Evolutionary conservation across 192 early-diverging fungal genomes (phyloP), one percentile per base, ranked within the genome.

Genomic region (Coemansia sp.): DNA sequence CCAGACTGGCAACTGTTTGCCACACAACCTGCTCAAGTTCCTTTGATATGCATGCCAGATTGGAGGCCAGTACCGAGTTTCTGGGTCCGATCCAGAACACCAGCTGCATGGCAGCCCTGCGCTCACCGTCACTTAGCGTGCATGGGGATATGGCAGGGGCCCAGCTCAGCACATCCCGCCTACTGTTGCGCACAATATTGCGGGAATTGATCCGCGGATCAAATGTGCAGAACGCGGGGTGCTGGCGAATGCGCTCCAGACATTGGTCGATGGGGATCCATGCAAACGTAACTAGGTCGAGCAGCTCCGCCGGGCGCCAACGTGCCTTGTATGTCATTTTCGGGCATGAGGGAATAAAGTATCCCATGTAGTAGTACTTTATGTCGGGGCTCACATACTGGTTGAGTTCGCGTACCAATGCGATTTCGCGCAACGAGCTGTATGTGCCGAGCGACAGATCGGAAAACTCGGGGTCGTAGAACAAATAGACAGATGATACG

Each of bases 261-360:
- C 76, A 79, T 35, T 56, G 65, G 21, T 73, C 76, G 8, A 73
- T 70, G 5, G 76, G 76, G 32, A 79, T 53, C 76, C 76, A 79
- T 15, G 47, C 57, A 58, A 81, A 81, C 1, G 76, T 80, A 21
- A 81, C 57, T 22, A 91, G 86, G 62, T 96, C 95, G 12, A 92
- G 74, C 35, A 98, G 75, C 15, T 89, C 87, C 0, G 92, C 92
- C 0, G 95, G 94, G 17, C 86, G 80, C 80, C 90, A 96, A 45
- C 92, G 88, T 5, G 85, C 91, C 70, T 98, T 98, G 76, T 98
- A 98, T 2, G 83, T 80, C 97, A 98, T 98, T 70, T 98, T 97
- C 24, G 70, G 81, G 64, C 95, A 97, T 11, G 82, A 81, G 48
- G 95, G 94, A 47, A 98, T 92, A 68, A 93, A 98, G 73, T 87